A percentile compares a stretch with the other conserved stretches of the same genome.
These are phyloP conservation scores for Citrus sp. DNA, from an alignment of 345 rosid genomes.

Conservation along the genomic window DNA sequence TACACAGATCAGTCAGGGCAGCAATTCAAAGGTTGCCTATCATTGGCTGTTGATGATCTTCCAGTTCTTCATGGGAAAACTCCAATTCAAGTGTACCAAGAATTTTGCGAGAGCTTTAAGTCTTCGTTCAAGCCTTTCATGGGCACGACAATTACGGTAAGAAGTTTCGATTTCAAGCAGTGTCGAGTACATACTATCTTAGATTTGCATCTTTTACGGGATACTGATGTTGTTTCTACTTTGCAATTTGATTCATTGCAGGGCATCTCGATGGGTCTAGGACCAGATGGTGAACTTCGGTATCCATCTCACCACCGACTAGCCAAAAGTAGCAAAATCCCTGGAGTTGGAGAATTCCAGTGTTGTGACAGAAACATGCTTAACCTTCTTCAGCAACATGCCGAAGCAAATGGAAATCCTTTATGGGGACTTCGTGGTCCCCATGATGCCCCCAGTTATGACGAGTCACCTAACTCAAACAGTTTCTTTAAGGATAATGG, in stretches of 20 bases:
- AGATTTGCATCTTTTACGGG: not conserved
- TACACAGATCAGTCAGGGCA: constrained; percentile 55
- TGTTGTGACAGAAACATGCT: constrained; percentile 88
- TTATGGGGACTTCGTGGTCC: constrained; percentile 95
- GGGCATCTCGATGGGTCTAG: constrained; percentile 84
- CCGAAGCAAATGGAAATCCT: constrained; percentile 69
- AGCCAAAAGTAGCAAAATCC: constrained; percentile 18
- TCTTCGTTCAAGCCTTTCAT: constrained; percentile 56
- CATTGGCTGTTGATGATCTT: constrained; percentile 73
- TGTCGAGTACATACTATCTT: not conserved
- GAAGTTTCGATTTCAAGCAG: constrained; percentile 8
- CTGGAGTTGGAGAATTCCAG: constrained; percentile 85
- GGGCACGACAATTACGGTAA: constrained; percentile 72
- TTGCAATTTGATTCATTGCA: constrained; percentile 29
- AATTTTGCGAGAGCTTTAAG: constrained; percentile 83
- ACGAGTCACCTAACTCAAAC: constrained; percentile 44
- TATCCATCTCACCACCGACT: constrained; percentile 63
- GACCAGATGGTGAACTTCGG: constrained; percentile 83
- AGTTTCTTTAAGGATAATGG: constrained; percentile 67
- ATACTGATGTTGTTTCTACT: constrained; percentile 1
- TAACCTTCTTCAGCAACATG: constrained; percentile 55
- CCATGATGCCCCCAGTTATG: constrained; percentile 69
- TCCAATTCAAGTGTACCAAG: constrained; percentile 62
- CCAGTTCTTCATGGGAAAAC: constrained; percentile 75
- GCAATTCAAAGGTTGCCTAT: constrained; percentile 58